Conservation (phyloP, 1,284 basidiomycete genomes). For the Apiotrichum montevideense region DNA sequence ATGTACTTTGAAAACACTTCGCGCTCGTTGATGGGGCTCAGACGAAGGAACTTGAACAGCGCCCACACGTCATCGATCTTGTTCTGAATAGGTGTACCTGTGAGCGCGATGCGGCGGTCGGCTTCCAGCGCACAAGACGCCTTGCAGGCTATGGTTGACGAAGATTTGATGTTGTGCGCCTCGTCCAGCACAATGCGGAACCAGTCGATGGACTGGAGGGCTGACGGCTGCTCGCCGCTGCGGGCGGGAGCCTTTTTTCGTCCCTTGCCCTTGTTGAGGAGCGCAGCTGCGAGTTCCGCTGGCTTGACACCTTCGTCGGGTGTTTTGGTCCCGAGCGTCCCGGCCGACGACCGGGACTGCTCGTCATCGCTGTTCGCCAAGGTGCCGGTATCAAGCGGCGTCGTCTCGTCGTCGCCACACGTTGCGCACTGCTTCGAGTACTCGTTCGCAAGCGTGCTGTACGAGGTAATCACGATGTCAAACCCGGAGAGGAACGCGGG, state of each 20-base stretch:
- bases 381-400: constrained; percentile 31
- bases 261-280: constrained; percentile 50
- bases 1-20: constrained; percentile 88
- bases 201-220: constrained; percentile 95
- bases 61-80: constrained; percentile 97
- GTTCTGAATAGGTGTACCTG: constrained; percentile 98
- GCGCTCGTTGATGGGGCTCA: constrained; percentile 90
- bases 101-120: constrained; percentile 85
- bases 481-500: constrained; percentile 80
- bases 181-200: constrained; percentile 97
- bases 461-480: constrained; percentile 96
- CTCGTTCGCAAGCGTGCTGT: constrained; percentile 89
- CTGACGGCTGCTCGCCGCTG: constrained; percentile 61
- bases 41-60: constrained; percentile 87
- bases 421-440: constrained; percentile 81
- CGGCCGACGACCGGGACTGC: not conserved
- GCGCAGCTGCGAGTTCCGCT: constrained; percentile 40
- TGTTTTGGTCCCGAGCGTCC: constrained; percentile 17
- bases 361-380: constrained; percentile 34
- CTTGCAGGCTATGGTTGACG: constrained; percentile 83
- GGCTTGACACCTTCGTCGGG: constrained; percentile 64
- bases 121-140: constrained; percentile 93
- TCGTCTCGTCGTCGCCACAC: constrained; percentile 44
- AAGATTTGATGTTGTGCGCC: constrained; percentile 97
- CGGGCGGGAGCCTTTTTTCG: constrained; percentile 45